A percentile compares a stretch with the other conserved stretches of the same genome.
Evolutionary conservation across 495 filamentous ascomycete genomes (phyloP).

Genomic region (Tuber indicum): DNA sequence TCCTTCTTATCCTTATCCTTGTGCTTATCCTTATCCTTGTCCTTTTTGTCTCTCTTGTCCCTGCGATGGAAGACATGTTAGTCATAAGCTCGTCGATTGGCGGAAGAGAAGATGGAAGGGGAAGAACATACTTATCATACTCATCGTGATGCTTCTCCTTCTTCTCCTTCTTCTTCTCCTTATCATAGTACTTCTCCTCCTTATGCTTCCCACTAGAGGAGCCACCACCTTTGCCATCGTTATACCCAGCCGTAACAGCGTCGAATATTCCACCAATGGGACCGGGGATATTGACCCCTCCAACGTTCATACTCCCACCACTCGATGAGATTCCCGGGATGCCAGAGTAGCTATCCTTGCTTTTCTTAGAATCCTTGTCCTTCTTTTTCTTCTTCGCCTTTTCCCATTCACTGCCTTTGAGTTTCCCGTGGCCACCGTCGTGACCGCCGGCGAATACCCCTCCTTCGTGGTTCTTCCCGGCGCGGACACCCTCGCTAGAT

Average conservation of each 20-base stretch:
- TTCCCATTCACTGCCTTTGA: constrained; percentile 31
- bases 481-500: constrained; percentile 69
- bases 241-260: constrained; percentile 23
- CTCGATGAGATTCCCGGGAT: constrained; percentile 32
- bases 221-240: constrained; percentile 11
- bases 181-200: constrained; percentile 19
- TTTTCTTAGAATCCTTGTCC: constrained; percentile 30
- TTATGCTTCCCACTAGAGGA: constrained; percentile 14
- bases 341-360: constrained; percentile 22
- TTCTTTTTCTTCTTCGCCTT: constrained; percentile 41
- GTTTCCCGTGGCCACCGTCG: constrained; percentile 35
- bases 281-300: constrained; percentile 36
- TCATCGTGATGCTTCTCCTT: constrained; percentile 6
- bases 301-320: constrained; percentile 32
- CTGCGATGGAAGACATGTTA: background rate
- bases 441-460: constrained; percentile 37
- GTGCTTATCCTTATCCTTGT: constrained; percentile 1
- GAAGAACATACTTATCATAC: background rate
- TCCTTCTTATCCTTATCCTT: background rate
- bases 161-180: constrained; percentile 8
- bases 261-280: constrained; percentile 31
- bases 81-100: background rate
- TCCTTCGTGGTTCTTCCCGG: constrained; percentile 65
- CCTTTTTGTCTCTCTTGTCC: background rate
- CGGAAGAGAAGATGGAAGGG: background rate